phyloP scores from a whole-genome alignment of 495 filamentous ascomycete species.

The Xylaria castorea region DNA sequence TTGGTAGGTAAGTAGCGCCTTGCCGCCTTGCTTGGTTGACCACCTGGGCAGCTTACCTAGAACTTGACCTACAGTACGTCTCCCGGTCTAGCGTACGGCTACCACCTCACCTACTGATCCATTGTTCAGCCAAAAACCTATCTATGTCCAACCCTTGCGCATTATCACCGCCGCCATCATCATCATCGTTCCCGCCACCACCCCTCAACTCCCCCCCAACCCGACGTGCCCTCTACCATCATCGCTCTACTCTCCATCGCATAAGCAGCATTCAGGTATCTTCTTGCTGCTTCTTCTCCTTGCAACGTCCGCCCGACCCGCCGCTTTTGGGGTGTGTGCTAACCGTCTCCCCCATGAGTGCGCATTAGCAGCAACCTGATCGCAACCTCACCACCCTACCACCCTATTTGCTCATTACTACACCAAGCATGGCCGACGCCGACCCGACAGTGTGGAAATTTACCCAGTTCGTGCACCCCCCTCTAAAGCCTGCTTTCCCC shows the following conservation, averaged over 20 bases:
- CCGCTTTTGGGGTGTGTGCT: constrained; percentile 33
- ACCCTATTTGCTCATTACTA: constrained; percentile 19
- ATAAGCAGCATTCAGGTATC: constrained; percentile 23
- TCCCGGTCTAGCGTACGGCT: constrained; percentile 22
- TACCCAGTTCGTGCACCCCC: constrained; percentile 84
- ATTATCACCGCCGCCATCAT: constrained; percentile 29
- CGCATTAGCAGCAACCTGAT: constrained; percentile 40
- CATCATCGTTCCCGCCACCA: constrained; percentile 30
- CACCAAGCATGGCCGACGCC: constrained; percentile 89
- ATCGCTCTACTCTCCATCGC: constrained; percentile 25
- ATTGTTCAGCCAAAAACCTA: constrained; percentile 30
- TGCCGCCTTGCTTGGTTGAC: constrained; percentile 17
- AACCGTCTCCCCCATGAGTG: constrained; percentile 28
- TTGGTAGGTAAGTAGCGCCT: constrained; percentile 5
- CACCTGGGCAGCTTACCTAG: constrained; percentile 12
- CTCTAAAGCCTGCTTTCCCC: constrained; percentile 20
- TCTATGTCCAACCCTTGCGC: constrained; percentile 36
- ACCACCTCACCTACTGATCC: constrained; percentile 32
- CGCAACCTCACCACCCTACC: constrained; percentile 35
- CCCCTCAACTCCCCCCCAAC: constrained; percentile 29
- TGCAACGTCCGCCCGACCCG: constrained; percentile 29
- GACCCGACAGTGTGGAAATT: constrained; percentile 97
- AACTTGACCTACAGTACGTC: not conserved
- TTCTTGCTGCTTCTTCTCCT: constrained; percentile 28
- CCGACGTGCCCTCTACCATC: constrained; percentile 25